phyloP scores from a whole-genome alignment of 2,329 filamentous ascomycete species.

The Mycogone perniciosa region DNA sequence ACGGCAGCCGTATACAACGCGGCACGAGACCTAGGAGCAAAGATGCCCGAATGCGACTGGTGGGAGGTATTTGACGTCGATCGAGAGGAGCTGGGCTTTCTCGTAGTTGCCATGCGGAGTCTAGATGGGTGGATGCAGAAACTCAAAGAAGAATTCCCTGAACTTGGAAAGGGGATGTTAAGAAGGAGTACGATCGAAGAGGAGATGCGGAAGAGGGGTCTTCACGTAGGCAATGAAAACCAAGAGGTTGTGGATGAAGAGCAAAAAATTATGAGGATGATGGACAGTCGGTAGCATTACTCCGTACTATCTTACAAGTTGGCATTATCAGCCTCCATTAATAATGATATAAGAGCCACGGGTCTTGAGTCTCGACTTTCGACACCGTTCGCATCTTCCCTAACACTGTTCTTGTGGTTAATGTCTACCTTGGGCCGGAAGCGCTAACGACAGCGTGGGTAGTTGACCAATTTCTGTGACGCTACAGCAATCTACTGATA shows the following conservation, averaged over 20 bases:
- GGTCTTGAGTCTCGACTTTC: too few relatives aligned
- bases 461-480: too few relatives aligned
- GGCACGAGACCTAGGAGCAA: conserved; percentile 66
- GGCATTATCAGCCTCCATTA: too few relatives aligned
- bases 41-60: conserved; percentile 80
- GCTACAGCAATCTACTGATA: too few relatives aligned
- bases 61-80: conserved; percentile 99
- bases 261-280: conserved; percentile 36
- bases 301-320: background rate
- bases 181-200: conserved; percentile 50
- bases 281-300: conserved; percentile 24
- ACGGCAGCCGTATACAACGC: conserved; percentile 89
- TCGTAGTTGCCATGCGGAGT: conserved; percentile 81
- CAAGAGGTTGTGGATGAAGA: conserved; percentile 33
- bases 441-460: too few relatives aligned
- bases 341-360: too few relatives aligned
- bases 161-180: conserved; percentile 45
- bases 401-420: too few relatives aligned
- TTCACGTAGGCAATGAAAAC: conserved; percentile 27
- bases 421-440: too few relatives aligned
- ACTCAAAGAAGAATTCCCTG: conserved; percentile 52
- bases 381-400: too few relatives aligned
- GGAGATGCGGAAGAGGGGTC: conserved; percentile 51
- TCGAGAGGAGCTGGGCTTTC: conserved; percentile 85
- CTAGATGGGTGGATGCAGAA: conserved; percentile 61